Base-by-base conservation (phyloP, 1,284 basidiomycete species). In the Paramarasmius palmivorus region DNA sequence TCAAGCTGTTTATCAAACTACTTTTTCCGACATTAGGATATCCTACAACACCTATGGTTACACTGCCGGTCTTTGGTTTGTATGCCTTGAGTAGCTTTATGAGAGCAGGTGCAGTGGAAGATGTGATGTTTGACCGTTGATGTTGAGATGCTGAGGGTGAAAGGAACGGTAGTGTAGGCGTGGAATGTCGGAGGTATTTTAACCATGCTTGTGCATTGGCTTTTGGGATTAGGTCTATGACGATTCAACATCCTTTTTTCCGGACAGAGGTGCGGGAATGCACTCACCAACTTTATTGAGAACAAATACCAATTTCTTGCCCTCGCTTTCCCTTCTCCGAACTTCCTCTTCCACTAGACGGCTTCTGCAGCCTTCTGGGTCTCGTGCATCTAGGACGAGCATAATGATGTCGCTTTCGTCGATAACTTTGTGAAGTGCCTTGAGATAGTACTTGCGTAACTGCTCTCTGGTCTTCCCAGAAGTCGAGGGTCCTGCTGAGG, bases 11-110 rank as follows among this genome's bases (percentile, higher is more conserved):
- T 75, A 99, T 98, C 54, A 99, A 68, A 61, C 88, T 93, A 55
- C 92, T 95, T 75, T 99, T 99, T 9, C 96, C 96, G 52, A 98
- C 96, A 71, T 99, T 99, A 3, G 96, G 96, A 66, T 95, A 96
- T 1, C 96, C 96, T 29, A 98, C 93, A 20, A 98, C 90, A 15
- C 96, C 96, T 51, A 98, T 87, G 0, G 94, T 96, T 44, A 95
- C 79, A 53, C 87, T 90, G 52, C 82, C 75, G 1, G 86, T 79
- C 20, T 79, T 84, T 2, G 88, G 88, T 57, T 89, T 92, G 71
- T 95, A 97, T 15, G 93, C 92, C 67, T 99, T 99, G 50, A 98
- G 80, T 2, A 99, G 79, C 52, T 91, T 88, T 20, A 98, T 76
- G 1, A 99, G 77, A 0, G 88, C 83, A 0, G 92, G 91, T 0